Percentiles rank a stretch among this genome's conserved stretches.
phyloP scores from a whole-genome alignment of 768 basidiomycete species.

The Boletus pseudo-olivaceus region DNA sequence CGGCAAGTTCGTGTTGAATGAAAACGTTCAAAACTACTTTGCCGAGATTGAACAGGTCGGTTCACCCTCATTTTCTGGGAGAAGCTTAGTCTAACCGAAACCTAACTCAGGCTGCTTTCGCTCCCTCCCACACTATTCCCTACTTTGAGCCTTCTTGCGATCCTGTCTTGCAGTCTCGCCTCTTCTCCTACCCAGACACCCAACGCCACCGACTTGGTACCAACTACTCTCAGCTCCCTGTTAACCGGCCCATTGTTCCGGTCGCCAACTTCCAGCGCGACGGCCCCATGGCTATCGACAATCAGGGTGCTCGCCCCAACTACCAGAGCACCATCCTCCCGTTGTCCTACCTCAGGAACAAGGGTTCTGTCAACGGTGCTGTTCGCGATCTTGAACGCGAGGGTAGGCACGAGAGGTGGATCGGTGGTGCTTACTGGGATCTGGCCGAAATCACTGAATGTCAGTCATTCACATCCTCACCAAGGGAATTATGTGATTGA shows the following conservation, averaged over 20 bases:
- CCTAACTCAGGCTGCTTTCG: constrained; percentile 61
- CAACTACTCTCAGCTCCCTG: constrained; percentile 85
- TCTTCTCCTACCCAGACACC: constrained; percentile 93
- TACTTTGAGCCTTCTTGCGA: constrained; percentile 90
- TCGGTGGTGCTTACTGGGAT: constrained; percentile 66
- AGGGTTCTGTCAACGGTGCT: constrained; percentile 42
- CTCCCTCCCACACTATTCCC: constrained; percentile 82
- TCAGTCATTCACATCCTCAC: constrained; percentile 36
- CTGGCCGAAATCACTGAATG: constrained; percentile 77
- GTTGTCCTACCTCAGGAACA: constrained; percentile 55
- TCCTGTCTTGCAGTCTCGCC: constrained; percentile 89
- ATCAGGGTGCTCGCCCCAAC: constrained; percentile 83
- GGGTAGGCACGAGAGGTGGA: constrained; percentile 68
- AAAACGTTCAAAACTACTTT: constrained; percentile 85
- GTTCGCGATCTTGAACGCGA: constrained; percentile 38
- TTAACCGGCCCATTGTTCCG: constrained; percentile 74
- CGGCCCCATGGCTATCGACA: constrained; percentile 63
- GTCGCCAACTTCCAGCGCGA: constrained; percentile 93
- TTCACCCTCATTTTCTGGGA: constrained; percentile 26
- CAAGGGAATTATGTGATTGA: neutral
- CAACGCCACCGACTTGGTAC: constrained; percentile 79
- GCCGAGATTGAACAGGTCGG: constrained; percentile 90
- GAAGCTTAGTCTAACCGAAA: constrained; percentile 6
- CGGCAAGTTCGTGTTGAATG: constrained; percentile 79
- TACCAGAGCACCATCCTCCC: constrained; percentile 79